These are phyloP conservation scores for Fraxinus floribunda DNA, from an alignment of 305 asterid species.

Conservation along the genomic window DNA sequence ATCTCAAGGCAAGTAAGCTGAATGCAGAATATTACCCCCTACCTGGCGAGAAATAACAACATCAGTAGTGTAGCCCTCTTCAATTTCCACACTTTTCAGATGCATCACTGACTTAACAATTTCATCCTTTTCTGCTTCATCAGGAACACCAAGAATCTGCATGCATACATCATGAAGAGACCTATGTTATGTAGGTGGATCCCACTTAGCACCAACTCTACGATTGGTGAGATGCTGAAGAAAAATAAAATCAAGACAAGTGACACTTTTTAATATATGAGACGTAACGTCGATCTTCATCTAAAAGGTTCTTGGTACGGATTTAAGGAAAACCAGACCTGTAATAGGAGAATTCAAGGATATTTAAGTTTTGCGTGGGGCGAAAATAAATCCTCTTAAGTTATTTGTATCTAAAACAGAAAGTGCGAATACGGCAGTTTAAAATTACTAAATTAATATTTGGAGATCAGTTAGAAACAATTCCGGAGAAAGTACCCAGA, in stretches of 20 bases:
- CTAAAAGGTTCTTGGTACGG: slow-evolving; percentile 4
- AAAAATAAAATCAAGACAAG: background rate
- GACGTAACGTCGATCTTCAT: background rate
- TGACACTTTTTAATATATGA: background rate
- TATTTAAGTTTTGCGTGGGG: slow-evolving; percentile 7
- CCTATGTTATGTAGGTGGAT: slow-evolving; percentile 10
- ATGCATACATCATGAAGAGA: slow-evolving; percentile 23
- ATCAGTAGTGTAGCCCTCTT: slow-evolving; percentile 94
- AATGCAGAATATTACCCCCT: slow-evolving; percentile 17
- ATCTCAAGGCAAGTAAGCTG: slow-evolving; percentile 19
- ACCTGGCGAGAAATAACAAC: slow-evolving; percentile 89
- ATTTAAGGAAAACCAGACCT: slow-evolving; percentile 5
- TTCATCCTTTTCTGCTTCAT: slow-evolving; percentile 93
- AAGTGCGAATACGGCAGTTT: background rate
- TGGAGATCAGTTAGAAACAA: background rate
- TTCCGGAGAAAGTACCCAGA: slow-evolving; percentile 1
- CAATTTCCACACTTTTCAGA: slow-evolving; percentile 79
- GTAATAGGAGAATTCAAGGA: slow-evolving; percentile 16
- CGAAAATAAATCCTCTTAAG: slow-evolving; percentile 14
- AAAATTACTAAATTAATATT: slow-evolving; percentile 9
- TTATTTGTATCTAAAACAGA: slow-evolving; percentile 13
- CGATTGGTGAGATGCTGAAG: background rate
- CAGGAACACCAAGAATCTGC: slow-evolving; percentile 89
- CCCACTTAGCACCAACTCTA: slow-evolving; percentile 6
- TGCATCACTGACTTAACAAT: slow-evolving; percentile 88